phyloP scores from a whole-genome alignment of 495 filamentous ascomycete species.

The Pyrenopolyporus hunteri region DNA sequence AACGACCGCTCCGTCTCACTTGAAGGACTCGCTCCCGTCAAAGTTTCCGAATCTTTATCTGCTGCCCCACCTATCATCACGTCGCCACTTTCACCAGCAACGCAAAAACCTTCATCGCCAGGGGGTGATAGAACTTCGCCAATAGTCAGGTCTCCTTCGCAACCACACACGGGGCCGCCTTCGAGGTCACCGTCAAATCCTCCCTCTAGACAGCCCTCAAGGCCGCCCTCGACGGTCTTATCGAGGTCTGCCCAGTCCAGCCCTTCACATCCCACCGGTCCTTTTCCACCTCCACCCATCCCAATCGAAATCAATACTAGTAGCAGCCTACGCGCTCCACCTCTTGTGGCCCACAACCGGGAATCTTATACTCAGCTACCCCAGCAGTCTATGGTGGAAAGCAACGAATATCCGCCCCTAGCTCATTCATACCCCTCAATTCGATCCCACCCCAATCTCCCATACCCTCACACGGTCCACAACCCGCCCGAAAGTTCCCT shows the following conservation, averaged over 20 bases:
- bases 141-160: slow-evolving; percentile 10
- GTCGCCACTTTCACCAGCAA: slow-evolving; percentile 8
- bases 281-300: slow-evolving; percentile 43
- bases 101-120: slow-evolving; percentile 8
- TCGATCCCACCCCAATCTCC: slow-evolving; percentile 34
- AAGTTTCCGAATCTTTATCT: slow-evolving; percentile 33
- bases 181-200: slow-evolving; percentile 20
- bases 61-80: slow-evolving; percentile 23
- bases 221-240: slow-evolving; percentile 24
- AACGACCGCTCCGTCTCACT: slow-evolving; percentile 37
- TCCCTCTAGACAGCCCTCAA: slow-evolving; percentile 22
- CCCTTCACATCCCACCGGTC: slow-evolving; percentile 29
- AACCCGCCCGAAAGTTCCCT: slow-evolving; percentile 17
- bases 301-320: slow-evolving; percentile 34
- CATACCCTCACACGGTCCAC: slow-evolving; percentile 33
- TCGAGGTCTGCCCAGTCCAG: slow-evolving; percentile 31
- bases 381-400: slow-evolving; percentile 25
- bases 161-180: slow-evolving; percentile 1
- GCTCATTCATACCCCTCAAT: slow-evolving; percentile 30
- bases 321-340: slow-evolving; percentile 27
- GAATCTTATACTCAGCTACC: slow-evolving; percentile 26
- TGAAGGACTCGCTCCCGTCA: slow-evolving; percentile 35
- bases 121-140: slow-evolving; percentile 12
- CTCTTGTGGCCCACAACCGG: slow-evolving; percentile 33
- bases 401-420: slow-evolving; percentile 20